Conservation (phyloP, 352 stramenopile species). For the Pythium rishiriense region DNA sequence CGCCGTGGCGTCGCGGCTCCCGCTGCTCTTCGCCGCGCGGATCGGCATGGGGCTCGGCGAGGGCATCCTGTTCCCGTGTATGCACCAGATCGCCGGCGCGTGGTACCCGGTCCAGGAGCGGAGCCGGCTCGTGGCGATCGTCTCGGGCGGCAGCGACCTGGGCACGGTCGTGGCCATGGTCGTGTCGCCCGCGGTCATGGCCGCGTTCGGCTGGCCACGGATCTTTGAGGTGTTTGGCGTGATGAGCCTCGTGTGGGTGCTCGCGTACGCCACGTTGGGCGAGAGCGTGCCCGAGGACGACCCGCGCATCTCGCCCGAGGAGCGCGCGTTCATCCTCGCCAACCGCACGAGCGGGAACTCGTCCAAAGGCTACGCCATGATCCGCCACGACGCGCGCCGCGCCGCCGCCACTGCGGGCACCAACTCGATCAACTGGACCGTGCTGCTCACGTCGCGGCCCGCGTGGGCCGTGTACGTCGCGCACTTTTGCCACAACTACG, state of each 20-base stretch:
- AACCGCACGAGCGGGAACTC: slow-evolving; percentile 45
- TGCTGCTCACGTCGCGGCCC: slow-evolving; percentile 61
- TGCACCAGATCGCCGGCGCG: slow-evolving; percentile 83
- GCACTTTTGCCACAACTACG: slow-evolving; percentile 89
- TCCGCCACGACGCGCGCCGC: not conserved
- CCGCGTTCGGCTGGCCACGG: slow-evolving; percentile 55
- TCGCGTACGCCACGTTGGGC: slow-evolving; percentile 56
- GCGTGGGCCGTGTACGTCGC: slow-evolving; percentile 86
- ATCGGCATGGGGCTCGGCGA: slow-evolving; percentile 84
- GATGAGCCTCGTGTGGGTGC: slow-evolving; percentile 76
- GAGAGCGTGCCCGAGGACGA: slow-evolving; percentile 71
- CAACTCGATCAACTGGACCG: slow-evolving; percentile 61
- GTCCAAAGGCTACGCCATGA: slow-evolving; percentile 21
- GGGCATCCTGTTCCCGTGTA: slow-evolving; percentile 86
- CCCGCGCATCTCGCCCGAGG: slow-evolving; percentile 50
- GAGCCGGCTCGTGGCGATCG: slow-evolving; percentile 75
- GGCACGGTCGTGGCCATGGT: slow-evolving; percentile 81
- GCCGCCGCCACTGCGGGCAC: slow-evolving; percentile 7
- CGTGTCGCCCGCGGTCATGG: slow-evolving; percentile 73
- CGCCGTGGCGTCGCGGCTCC: slow-evolving; percentile 54
- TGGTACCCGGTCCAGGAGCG: slow-evolving; percentile 85
- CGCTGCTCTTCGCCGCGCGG: slow-evolving; percentile 73
- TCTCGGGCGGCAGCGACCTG: slow-evolving; percentile 79
- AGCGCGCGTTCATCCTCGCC: slow-evolving; percentile 63
- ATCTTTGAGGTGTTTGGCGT: slow-evolving; percentile 82